Evolutionary conservation across 2,329 filamentous ascomycete species (phyloP).

Genomic region (Herpotrichia juniperi): DNA sequence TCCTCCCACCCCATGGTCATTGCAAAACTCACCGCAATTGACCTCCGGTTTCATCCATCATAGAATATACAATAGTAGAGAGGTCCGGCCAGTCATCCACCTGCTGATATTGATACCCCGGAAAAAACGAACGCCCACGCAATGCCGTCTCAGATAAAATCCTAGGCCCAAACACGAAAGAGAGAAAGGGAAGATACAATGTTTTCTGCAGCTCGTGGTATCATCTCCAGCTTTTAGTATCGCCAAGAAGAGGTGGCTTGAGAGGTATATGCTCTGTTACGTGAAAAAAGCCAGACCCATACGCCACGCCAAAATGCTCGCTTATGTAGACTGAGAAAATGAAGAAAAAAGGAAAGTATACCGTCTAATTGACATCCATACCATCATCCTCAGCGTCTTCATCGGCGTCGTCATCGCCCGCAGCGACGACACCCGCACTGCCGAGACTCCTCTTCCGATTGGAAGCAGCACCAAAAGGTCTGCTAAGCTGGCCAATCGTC

Average conservation of each 20-base stretch:
- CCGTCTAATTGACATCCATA: conserved; percentile 46
- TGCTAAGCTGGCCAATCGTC: conserved; percentile 58
- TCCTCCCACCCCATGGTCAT: too few species aligned
- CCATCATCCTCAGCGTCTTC: conserved; percentile 51
- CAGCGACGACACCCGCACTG: conserved; percentile 43
- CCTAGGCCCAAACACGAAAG: background rate
- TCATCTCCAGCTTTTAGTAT: background rate
- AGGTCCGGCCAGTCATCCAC: background rate
- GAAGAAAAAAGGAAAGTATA: background rate
- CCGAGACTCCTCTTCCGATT: conserved; percentile 52
- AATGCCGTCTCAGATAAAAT: background rate
- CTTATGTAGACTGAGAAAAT: background rate
- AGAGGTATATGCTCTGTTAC: background rate
- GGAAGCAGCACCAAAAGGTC: conserved; percentile 44
- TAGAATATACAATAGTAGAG: conserved; percentile 1
- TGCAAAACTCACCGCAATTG: too few species aligned
- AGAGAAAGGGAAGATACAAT: background rate
- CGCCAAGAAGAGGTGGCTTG: too few species aligned
- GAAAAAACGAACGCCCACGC: background rate
- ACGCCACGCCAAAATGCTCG: conserved; percentile 1
- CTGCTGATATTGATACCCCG: background rate
- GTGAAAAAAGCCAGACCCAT: background rate
- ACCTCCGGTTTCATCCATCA: background rate
- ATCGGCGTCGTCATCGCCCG: conserved; percentile 50
- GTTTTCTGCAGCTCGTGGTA: background rate